phyloP scores from a whole-genome alignment of 2,329 filamentous ascomycete species.

The Penicillium vulpinum region DNA sequence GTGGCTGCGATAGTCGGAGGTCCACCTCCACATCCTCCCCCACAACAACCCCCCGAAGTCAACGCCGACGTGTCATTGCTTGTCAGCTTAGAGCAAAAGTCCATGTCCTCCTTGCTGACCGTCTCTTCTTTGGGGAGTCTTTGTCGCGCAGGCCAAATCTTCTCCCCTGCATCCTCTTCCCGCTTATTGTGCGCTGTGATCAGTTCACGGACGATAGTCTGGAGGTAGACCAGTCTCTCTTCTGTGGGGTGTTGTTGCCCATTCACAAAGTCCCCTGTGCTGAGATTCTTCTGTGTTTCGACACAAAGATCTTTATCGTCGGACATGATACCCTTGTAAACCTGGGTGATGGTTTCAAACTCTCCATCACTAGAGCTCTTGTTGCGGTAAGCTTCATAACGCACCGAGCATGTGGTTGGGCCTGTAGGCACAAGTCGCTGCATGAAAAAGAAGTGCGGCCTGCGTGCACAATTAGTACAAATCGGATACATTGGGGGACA shows the following conservation, averaged over 20 bases:
- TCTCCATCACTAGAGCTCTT: slow-evolving; percentile 58
- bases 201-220: slow-evolving; percentile 52
- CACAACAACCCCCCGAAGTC: slow-evolving; percentile 21
- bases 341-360: slow-evolving; percentile 57
- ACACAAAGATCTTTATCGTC: slow-evolving; percentile 65
- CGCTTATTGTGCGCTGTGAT: slow-evolving; percentile 49
- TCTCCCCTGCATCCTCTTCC: slow-evolving; percentile 47
- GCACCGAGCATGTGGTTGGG: slow-evolving; percentile 55
- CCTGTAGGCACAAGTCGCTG: slow-evolving; percentile 61
- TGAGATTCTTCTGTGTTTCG: slow-evolving; percentile 60
- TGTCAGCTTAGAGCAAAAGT: slow-evolving; percentile 31
- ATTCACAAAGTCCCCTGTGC: slow-evolving; percentile 60
- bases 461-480: slow-evolving; percentile 20
- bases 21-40: slow-evolving; percentile 20
- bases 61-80: not conserved
- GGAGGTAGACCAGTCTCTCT: slow-evolving; percentile 58
- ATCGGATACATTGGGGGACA: not conserved
- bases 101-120: slow-evolving; percentile 32
- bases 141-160: slow-evolving; percentile 56
- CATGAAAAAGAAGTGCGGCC: slow-evolving; percentile 62
- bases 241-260: slow-evolving; percentile 63
- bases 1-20: slow-evolving; percentile 2
- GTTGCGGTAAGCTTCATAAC: slow-evolving; percentile 65
- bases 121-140: slow-evolving; percentile 28
- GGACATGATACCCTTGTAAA: slow-evolving; percentile 64